Conservation (phyloP, 768 basidiomycete genomes). For the Kwoniella bestiolae region DNA sequence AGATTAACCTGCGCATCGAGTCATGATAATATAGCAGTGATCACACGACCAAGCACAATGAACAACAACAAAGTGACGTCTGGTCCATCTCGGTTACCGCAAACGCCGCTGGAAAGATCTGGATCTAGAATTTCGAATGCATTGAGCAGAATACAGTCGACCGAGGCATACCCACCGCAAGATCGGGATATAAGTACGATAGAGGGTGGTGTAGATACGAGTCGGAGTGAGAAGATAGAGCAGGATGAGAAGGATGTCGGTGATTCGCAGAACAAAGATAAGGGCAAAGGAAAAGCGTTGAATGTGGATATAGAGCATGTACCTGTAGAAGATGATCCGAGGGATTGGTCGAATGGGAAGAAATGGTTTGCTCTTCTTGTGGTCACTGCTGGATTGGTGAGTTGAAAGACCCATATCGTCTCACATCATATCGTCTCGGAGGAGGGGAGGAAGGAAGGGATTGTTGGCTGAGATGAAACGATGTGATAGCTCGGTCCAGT, state of each 20-base stretch:
- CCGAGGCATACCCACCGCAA: slow-evolving; percentile 21
- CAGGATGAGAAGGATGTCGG: not conserved
- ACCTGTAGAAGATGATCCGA: slow-evolving; percentile 58
- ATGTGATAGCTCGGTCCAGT: slow-evolving; percentile 52
- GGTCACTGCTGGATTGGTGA: slow-evolving; percentile 42
- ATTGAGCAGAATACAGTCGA: slow-evolving; percentile 17
- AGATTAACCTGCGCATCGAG: not conserved
- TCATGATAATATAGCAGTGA: not conserved
- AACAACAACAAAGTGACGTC: too few relatives aligned
- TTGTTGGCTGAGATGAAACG: not conserved
- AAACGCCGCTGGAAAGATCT: slow-evolving; percentile 19
- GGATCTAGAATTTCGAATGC: slow-evolving; percentile 16
- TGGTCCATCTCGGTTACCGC: not conserved
- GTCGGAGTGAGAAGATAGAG: not conserved
- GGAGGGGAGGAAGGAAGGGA: too few relatives aligned
- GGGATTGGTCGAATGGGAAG: slow-evolving; percentile 55
- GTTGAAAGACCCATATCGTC: too few relatives aligned
- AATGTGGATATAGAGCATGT: slow-evolving; percentile 58
- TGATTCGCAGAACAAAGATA: not conserved
- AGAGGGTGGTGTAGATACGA: not conserved
- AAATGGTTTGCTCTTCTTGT: slow-evolving; percentile 48
- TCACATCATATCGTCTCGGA: too few relatives aligned
- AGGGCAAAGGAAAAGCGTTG: not conserved
- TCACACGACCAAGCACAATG: not conserved
- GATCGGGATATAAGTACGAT: not conserved